A percentile compares a stretch with the other conserved stretches of the same genome.
These are phyloP conservation scores for Candida fluviatilis DNA, from an alignment of 805 yeast species.

Conservation along the genomic window DNA sequence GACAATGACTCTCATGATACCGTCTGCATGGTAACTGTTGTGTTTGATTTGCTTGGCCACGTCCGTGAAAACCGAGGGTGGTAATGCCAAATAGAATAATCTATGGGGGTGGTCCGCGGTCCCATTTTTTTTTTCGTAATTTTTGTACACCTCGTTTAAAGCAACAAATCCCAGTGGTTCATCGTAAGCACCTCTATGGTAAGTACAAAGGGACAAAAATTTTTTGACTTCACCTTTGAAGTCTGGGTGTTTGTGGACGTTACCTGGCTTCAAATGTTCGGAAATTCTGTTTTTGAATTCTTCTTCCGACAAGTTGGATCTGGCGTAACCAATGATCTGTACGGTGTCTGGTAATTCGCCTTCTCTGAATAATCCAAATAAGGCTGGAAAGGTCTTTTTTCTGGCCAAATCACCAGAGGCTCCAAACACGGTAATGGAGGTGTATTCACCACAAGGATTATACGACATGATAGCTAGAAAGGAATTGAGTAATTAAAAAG, in stretches of 20 bases:
- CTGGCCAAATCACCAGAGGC: slow-evolving; percentile 95
- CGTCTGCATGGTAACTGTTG: slow-evolving; percentile 54
- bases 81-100: slow-evolving; percentile 87
- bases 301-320: slow-evolving; percentile 65
- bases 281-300: slow-evolving; percentile 67
- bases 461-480: slow-evolving; percentile 24
- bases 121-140: slow-evolving; percentile 49
- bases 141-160: slow-evolving; percentile 52
- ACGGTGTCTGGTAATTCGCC: slow-evolving; percentile 70
- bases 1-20: slow-evolving; percentile 74
- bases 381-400: slow-evolving; percentile 90
- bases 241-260: slow-evolving; percentile 14
- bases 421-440: slow-evolving; percentile 79
- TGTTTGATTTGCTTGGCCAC: slow-evolving; percentile 75
- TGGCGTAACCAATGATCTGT: slow-evolving; percentile 86
- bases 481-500: too few species aligned
- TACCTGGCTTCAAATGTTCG: slow-evolving; percentile 56
- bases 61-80: slow-evolving; percentile 83
- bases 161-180: slow-evolving; percentile 64
- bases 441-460: slow-evolving; percentile 55
- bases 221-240: slow-evolving; percentile 45
- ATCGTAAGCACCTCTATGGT: slow-evolving; percentile 80
- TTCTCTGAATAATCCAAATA: slow-evolving; percentile 62
- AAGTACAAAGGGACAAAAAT: slow-evolving; percentile 63
- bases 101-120: slow-evolving; percentile 59